Evolutionary conservation across 2,329 filamentous ascomycete species (phyloP).

Genomic region (Dryadomyces quercivorus): DNA sequence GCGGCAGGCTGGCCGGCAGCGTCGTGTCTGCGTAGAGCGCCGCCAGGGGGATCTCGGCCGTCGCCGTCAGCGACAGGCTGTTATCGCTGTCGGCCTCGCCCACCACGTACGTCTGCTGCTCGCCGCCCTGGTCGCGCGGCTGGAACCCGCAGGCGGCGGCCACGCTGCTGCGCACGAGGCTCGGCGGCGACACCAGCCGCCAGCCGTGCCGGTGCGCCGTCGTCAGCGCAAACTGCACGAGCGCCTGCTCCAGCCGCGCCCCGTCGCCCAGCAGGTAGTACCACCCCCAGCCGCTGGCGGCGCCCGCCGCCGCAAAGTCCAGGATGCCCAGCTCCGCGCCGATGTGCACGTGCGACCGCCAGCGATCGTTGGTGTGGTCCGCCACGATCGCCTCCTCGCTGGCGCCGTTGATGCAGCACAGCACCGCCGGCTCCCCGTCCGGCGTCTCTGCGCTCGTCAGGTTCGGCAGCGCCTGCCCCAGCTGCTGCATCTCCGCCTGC

Average conservation of each 20-base stretch:
- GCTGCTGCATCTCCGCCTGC: constrained; percentile 52
- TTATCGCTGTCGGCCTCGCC: constrained; percentile 42
- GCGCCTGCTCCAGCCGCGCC: constrained; percentile 85
- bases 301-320: constrained; percentile 72
- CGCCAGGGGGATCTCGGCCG: constrained; percentile 88
- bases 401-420: constrained; percentile 61
- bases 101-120: constrained; percentile 83
- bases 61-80: constrained; percentile 57
- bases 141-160: constrained; percentile 88
- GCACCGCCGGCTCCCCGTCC: constrained; percentile 50
- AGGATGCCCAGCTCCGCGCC: constrained; percentile 78
- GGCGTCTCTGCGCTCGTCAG: constrained; percentile 70
- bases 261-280: constrained; percentile 92
- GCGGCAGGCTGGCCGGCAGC: constrained; percentile 47
- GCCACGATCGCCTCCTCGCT: constrained; percentile 37
- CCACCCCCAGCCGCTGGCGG: constrained; percentile 92
- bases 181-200: constrained; percentile 72
- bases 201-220: constrained; percentile 65
- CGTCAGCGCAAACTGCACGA: constrained; percentile 73
- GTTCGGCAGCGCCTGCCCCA: constrained; percentile 76
- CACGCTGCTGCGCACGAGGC: constrained; percentile 84
- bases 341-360: constrained; percentile 74
- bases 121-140: constrained; percentile 77
- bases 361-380: constrained; percentile 18
- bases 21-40: constrained; percentile 72